Evolutionary conservation across 768 basidiomycete genomes (phyloP), one percentile per base, ranked within the genome.

Genomic region (Collybiopsis confluens): DNA sequence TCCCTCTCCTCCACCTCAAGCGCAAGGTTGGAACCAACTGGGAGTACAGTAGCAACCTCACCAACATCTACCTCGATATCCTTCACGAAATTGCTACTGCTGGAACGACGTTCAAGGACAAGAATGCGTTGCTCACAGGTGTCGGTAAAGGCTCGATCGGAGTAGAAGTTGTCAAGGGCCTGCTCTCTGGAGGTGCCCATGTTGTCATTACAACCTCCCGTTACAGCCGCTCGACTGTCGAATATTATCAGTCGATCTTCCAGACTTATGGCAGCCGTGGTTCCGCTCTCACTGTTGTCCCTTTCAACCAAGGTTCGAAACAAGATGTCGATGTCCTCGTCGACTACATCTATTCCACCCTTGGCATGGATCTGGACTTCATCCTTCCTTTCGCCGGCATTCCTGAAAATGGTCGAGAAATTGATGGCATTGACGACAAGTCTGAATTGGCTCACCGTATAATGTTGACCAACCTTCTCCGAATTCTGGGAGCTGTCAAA

Each of bases 231-330:
- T 83, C 91, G 52, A 92, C 88, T 11, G 96, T 99, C 56, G 95
- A 98, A 69, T 99, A 95, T 70, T 99, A 99, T 71, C 97, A 99
- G 68, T 87, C 88, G 42, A 95, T 98, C 70, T 99, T 88, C 83
- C 97, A 98, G 70, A 86, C 88, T 55, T 87, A 86, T 62, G 97
- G 97, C 18, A 92, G 92, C 61, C 88, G 92, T 59, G 96, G 95
- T 8, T 95, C 96, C n/a, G 90, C 93, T 18, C 79, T 99, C 42
- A 94, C 94, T 11, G 96, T 99, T 47, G 96, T 99, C 30, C 97
- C 97, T 13, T 99, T 98, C 83, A 99, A 99, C 65, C 96, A 98
- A 68, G 97, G 90, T 26, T 98, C 97, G 3, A 97, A 93, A 71
- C 97, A 98, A 68, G 97, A 99, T 60, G 92, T 98, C 36, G 97